These are phyloP conservation scores for Fusarium liriodendri DNA, from an alignment of 2,329 filamentous ascomycete species.

Conservation along the genomic window DNA sequence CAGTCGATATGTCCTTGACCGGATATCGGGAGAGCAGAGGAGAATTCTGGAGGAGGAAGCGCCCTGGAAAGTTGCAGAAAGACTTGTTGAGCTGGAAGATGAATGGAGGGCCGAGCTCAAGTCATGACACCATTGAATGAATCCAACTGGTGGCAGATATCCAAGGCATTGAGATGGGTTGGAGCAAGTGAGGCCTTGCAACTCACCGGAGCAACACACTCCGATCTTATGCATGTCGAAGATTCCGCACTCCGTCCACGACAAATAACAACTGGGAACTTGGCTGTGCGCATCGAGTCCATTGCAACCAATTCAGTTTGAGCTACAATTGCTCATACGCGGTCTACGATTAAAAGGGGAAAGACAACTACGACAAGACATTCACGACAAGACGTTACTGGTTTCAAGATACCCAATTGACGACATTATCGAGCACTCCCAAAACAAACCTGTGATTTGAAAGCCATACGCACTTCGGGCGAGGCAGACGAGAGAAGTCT, in stretches of 20 bases:
- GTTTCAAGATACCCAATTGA: slow-evolving; percentile 20
- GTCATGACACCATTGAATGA: slow-evolving; percentile 6
- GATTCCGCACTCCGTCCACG: not conserved
- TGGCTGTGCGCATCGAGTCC: not conserved
- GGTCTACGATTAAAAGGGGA: not conserved
- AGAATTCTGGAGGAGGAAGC: slow-evolving; percentile 62
- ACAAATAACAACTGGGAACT: not conserved
- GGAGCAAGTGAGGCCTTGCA: not conserved
- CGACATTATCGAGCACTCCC: not conserved
- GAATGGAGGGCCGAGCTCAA: slow-evolving; percentile 49
- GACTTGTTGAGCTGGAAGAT: slow-evolving; percentile 59
- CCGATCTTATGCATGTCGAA: not conserved
- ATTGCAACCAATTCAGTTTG: not conserved
- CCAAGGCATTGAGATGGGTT: not conserved
- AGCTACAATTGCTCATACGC: not conserved
- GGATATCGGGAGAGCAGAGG: slow-evolving; percentile 68
- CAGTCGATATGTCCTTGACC: slow-evolving; percentile 79
- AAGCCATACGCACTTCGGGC: not conserved
- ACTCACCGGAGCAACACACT: not conserved
- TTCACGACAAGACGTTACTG: not conserved
- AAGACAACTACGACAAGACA: not conserved
- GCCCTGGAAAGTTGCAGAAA: slow-evolving; percentile 62
- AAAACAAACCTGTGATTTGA: slow-evolving; percentile 13
- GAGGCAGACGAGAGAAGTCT: too few species aligned
- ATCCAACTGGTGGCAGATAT: not conserved